Evolutionary conservation across 805 yeast genomes (phyloP), one percentile per base, ranked within the genome.

Genomic region (Suhomyces vadensis): DNA sequence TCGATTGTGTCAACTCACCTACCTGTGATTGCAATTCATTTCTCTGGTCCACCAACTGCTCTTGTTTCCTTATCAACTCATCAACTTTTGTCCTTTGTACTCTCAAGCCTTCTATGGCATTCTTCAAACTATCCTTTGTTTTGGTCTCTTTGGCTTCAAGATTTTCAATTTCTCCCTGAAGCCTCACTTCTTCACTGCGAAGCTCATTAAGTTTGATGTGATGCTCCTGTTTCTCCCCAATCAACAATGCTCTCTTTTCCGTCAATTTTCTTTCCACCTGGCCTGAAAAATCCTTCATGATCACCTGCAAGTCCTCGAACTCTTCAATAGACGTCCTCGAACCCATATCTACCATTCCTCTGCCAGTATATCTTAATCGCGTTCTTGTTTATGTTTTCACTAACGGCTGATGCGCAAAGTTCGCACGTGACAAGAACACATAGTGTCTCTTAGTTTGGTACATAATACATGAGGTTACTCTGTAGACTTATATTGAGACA

Each of bases 201-300:
- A 68, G 52, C 23, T 63, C 70, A 35, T 61, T 60, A 35, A 73
- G 35, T 27, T 53, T 55, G 11, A 60, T 51, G 31, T 54, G 54
- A 51, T 65, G 67, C 13, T 56, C 60, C 43, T 71, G 73, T 39
- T 64, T 68, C 7, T 64, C 57, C 13, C 53, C 54, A 41, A 68
- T 59, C 22, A 72, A 50, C 16, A 54, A 55, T 5, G 61, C 43
- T 54, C 73, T 56, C 53, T 70, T 65, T 14, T 54, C 60, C 0
- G 62, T 50, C 8, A 74, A 54, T 27, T 58, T 62, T 13, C 52
- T 48, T 48, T 72, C 73, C 54, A 76, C 63, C 22, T 55, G 61
- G 19, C 54, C 52, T n/a, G 70, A 62, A 42, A 77, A 73, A 16
- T 47, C 55, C 23, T 64, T 69, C 65, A 77, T 65, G 39, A 68